Evolutionary conservation across 1,284 basidiomycete genomes (phyloP).

Genomic region (Sanguinoderma infundibulare): DNA sequence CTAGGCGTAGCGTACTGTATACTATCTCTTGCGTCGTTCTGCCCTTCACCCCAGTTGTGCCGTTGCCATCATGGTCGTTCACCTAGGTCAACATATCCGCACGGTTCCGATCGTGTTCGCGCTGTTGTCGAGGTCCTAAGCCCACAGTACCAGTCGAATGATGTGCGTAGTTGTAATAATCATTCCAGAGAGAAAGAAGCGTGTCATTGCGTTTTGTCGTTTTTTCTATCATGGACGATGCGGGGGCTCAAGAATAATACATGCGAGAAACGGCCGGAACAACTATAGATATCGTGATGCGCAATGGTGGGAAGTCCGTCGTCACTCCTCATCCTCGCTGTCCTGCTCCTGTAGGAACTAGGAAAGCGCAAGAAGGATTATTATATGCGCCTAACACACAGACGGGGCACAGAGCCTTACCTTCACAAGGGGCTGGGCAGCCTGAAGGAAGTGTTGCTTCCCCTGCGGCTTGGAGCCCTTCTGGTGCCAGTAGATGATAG

Average conservation of each 20-base stretch:
- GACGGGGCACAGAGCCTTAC: conserved; percentile 44
- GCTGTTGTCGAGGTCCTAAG: background rate
- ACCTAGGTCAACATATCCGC: background rate
- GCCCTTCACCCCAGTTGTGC: background rate
- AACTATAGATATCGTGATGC: background rate
- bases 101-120: background rate
- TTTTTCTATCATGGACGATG: conserved; percentile 6
- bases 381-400: background rate
- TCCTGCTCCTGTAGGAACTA: conserved; percentile 85
- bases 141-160: background rate
- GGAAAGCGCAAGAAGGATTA: conserved; percentile 14
- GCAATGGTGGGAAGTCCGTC: background rate
- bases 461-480: conserved; percentile 97
- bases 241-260: background rate
- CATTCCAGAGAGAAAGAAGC: background rate
- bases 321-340: conserved; percentile 66
- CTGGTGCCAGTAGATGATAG: conserved; percentile 97
- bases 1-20: conserved; percentile 11
- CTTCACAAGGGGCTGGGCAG: conserved; percentile 88
- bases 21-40: background rate
- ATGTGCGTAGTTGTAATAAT: background rate
- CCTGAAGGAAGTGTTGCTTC: conserved; percentile 92
- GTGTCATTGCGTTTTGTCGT: background rate
- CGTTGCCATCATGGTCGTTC: background rate
- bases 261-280: conserved; percentile 3